A percentile compares a stretch with the other conserved stretches of the same genome.
Evolutionary conservation across 768 basidiomycete genomes (phyloP).

Genomic region (Suillus subluteus): DNA sequence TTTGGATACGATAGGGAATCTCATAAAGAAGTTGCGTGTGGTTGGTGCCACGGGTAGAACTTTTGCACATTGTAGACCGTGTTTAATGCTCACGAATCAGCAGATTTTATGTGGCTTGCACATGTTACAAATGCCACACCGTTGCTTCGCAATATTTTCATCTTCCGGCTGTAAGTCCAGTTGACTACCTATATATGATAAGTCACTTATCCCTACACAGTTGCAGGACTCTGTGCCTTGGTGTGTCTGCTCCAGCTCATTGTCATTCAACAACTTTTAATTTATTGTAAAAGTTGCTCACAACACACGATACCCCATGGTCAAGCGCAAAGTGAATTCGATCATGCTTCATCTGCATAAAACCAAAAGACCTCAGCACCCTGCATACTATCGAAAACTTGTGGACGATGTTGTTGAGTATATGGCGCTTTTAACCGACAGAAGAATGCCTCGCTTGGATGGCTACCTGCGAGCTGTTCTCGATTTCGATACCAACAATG

Average conservation of each 20-base stretch:
- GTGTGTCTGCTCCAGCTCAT: slow-evolving; percentile 36
- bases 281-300: not conserved
- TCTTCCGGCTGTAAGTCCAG: slow-evolving; percentile 49
- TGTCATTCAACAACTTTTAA: not conserved
- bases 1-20: slow-evolving; percentile 21
- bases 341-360: not conserved
- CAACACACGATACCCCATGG: not conserved
- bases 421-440: not conserved
- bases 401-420: not conserved
- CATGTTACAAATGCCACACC: slow-evolving; percentile 17
- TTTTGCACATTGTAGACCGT: not conserved
- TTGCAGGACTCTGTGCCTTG: slow-evolving; percentile 50
- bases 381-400: slow-evolving; percentile 5
- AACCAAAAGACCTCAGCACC: not conserved
- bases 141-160: slow-evolving; percentile 40
- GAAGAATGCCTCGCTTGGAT: not conserved
- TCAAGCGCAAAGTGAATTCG: not conserved
- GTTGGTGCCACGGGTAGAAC: slow-evolving; percentile 33
- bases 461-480: slow-evolving; percentile 19
- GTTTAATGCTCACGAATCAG: not conserved
- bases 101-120: slow-evolving; percentile 10
- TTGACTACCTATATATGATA: not conserved
- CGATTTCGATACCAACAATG: slow-evolving; percentile 15
- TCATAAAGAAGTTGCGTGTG: slow-evolving; percentile 35
- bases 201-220: slow-evolving; percentile 33